Base-by-base conservation (phyloP, 2,329 filamentous ascomycete species). In the Colletotrichum viniferum region DNA sequence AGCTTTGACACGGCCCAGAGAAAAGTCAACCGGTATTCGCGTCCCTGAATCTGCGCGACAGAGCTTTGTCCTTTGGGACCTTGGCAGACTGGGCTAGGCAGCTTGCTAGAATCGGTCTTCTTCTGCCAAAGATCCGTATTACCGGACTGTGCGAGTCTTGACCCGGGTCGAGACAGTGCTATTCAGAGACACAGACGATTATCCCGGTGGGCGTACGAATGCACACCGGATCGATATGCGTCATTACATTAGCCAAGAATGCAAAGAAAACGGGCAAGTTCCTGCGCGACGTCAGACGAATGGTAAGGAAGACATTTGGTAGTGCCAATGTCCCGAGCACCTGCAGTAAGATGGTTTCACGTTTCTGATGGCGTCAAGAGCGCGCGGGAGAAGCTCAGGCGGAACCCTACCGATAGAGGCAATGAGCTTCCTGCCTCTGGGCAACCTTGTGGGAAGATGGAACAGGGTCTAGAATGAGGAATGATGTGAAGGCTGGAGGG, bases 321-420 rank as follows among this genome's bases (percentile, higher is more conserved):
- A 24, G 38, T 26, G 38, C 30, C 21, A 55, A 28, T 38, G 62
- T 58, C 38, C 38, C 62, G 16, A 62, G 69, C 69, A 68, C 43
- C 28, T 68, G 69, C 73, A 75, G 73, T 68, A 68, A 60, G 43
- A 69, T 34, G 38, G 73, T 75, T 75, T 75, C 69, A 75, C 36
- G 56, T 75, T 68, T 36, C 52, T 71, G 28, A 75, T 73, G 62
- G 73, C 73, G 73, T 73, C 56, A 55, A 32, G 30, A 55, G 63
- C 73, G 73, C 58, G 73, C 73, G 73, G 73, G 43, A 63, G 64
- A 43, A 62, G 58, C 52, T 38, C 63, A 64, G 18, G 43, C 58
- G 43, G 43, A 73, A 58, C 36, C 32, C 43, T 34, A 38, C 56
- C 69, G 58, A 6, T 63, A 73, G 26, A 28, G 63, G 69, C 32